phyloP scores from a whole-genome alignment of 805 yeast genomes.

The Candida maesae region DNA sequence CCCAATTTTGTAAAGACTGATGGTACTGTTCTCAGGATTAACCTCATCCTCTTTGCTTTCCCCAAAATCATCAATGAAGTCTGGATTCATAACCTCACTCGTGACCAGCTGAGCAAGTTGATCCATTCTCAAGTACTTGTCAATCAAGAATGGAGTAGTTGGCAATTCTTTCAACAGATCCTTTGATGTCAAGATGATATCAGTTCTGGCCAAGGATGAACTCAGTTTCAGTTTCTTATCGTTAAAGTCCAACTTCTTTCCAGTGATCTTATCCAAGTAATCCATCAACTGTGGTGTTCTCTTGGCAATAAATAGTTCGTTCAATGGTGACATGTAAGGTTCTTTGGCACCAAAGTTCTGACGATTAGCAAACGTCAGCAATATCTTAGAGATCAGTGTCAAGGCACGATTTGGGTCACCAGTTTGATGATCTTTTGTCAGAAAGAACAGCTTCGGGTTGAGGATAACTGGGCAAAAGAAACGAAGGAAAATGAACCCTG shows the following conservation, averaged over 20 bases:
- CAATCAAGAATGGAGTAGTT: conserved; percentile 64
- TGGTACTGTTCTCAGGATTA: conserved; percentile 7
- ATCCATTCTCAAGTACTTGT: conserved; percentile 56
- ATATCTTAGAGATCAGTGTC: conserved; percentile 73
- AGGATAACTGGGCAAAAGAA: conserved; percentile 88
- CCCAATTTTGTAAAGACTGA: conserved; percentile 27
- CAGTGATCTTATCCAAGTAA: conserved; percentile 71
- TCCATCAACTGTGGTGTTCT: conserved; percentile 57
- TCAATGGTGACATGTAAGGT: conserved; percentile 70
- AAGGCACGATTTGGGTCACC: conserved; percentile 73
- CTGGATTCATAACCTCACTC: conserved; percentile 10
- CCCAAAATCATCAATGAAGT: conserved; percentile 21
- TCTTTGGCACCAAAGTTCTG: conserved; percentile 77
- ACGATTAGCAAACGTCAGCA: conserved; percentile 77
- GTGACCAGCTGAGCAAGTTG: conserved; percentile 50
- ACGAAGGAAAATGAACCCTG: conserved; percentile 80
- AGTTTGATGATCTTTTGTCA: conserved; percentile 66
- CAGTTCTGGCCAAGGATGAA: conserved; percentile 53
- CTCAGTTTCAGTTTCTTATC: conserved; percentile 54
- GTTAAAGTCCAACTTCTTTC: conserved; percentile 61
- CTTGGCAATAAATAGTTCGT: conserved; percentile 52
- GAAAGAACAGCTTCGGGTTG: conserved; percentile 80
- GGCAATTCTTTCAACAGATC: conserved; percentile 56
- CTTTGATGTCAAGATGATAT: conserved; percentile 48
- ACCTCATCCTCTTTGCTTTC: conserved; percentile 5